Evolutionary conservation across 805 yeast species (phyloP).

Genomic region (Candida boleticola): DNA sequence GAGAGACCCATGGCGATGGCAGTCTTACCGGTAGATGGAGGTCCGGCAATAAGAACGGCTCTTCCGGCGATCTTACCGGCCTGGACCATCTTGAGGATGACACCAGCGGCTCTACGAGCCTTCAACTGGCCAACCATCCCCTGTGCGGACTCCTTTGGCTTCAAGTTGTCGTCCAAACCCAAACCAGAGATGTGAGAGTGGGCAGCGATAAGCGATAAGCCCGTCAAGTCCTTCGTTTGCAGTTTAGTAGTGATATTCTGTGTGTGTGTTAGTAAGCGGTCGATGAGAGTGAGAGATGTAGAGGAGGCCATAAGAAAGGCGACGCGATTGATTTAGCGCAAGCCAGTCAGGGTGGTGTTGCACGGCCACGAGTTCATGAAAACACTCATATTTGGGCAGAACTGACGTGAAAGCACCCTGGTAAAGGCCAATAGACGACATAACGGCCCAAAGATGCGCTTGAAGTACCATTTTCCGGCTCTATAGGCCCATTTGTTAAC

Average conservation of each 20-base stretch:
- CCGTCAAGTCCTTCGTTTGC: slow-evolving; percentile 33
- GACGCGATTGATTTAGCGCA: too few species aligned
- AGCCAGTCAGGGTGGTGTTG: too few species aligned
- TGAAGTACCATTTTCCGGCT: too few species aligned
- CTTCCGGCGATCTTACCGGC: slow-evolving; percentile 96
- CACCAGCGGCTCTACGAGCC: slow-evolving; percentile 96
- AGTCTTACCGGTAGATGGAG: slow-evolving; percentile 98
- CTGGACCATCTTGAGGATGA: slow-evolving; percentile 87
- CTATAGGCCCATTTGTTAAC: too few species aligned
- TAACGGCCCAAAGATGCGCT: too few species aligned
- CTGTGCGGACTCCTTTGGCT: slow-evolving; percentile 74
- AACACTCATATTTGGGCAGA: too few species aligned
- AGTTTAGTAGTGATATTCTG: slow-evolving; percentile 27
- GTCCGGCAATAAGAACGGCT: slow-evolving; percentile 94
- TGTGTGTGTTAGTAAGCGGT: slow-evolving; percentile 8
- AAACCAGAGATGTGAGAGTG: slow-evolving; percentile 96
- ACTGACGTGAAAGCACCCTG: too few species aligned
- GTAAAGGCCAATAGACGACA: too few species aligned
- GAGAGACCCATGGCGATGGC: slow-evolving; percentile 95
- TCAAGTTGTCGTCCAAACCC: slow-evolving; percentile 90
- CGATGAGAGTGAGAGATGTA: too few species aligned
- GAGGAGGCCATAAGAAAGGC: too few species aligned
- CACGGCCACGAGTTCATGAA: too few species aligned
- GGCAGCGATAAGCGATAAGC: slow-evolving; percentile 84
- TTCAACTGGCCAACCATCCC: slow-evolving; percentile 98